Conservation (phyloP, 2,329 filamentous ascomycete species). For the Zalaria sp. region DNA sequence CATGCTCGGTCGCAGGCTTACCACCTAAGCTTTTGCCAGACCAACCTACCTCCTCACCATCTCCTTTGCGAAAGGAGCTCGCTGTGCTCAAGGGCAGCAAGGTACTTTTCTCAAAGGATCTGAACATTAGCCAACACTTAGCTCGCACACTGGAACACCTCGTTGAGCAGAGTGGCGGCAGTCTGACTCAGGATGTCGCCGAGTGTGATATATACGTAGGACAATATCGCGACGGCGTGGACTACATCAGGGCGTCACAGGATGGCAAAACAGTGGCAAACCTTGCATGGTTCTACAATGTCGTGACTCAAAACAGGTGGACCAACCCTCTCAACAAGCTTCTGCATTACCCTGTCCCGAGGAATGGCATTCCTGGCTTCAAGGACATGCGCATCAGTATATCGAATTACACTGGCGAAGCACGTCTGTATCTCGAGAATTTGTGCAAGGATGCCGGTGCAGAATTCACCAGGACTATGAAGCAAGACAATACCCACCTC, state of each 20-base stretch:
- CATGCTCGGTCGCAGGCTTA: constrained; percentile 33
- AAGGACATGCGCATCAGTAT: constrained; percentile 65
- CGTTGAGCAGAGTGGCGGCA: constrained; percentile 57
- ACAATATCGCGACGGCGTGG: constrained; percentile 66
- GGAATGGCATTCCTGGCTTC: constrained; percentile 67
- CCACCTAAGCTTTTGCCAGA: constrained; percentile 15
- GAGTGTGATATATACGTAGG: constrained; percentile 76
- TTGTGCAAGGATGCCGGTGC: constrained; percentile 73
- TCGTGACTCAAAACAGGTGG: constrained; percentile 82
- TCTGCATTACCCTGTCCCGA: constrained; percentile 79
- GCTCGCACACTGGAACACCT: constrained; percentile 54
- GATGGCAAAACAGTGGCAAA: constrained; percentile 77
- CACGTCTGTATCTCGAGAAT: constrained; percentile 85
- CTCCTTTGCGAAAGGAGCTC: constrained; percentile 36
- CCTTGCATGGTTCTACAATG: constrained; percentile 81
- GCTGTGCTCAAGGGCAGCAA: constrained; percentile 64
- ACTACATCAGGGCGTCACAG: constrained; percentile 66
- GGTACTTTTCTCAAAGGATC: constrained; percentile 64
- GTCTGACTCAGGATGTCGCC: constrained; percentile 48
- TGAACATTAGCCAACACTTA: constrained; percentile 55
- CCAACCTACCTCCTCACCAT: constrained; percentile 23
- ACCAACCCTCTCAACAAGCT: constrained; percentile 70
- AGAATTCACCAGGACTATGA: constrained; percentile 88
- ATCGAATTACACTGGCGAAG: constrained; percentile 93
- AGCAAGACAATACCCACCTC: constrained; percentile 87